These are phyloP conservation scores for Pythium graminicola DNA, from an alignment of 352 stramenopile species.

Conservation along the genomic window DNA sequence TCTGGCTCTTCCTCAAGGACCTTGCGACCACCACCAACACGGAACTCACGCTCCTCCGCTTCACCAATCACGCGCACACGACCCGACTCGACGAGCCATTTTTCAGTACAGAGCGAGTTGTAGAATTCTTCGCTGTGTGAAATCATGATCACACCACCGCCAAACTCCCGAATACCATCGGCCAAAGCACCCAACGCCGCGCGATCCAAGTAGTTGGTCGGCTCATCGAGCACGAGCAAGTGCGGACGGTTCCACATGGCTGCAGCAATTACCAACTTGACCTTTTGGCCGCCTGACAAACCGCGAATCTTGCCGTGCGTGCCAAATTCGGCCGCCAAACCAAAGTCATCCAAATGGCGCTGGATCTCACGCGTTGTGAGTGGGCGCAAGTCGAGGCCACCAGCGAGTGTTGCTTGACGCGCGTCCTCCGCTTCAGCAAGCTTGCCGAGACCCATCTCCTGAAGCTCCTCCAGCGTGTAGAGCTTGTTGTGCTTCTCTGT, in stretches of 20 bases:
- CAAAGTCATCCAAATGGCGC: constrained; percentile 71
- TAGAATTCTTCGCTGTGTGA: constrained; percentile 80
- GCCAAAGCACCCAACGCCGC: constrained; percentile 53
- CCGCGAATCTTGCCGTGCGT: constrained; percentile 76
- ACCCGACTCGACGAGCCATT: constrained; percentile 67
- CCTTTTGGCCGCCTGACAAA: constrained; percentile 74
- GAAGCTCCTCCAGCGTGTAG: constrained; percentile 59
- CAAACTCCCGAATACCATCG: constrained; percentile 65
- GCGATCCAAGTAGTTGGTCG: constrained; percentile 84
- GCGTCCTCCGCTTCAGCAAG: constrained; percentile 59
- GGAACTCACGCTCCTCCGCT: constrained; percentile 67
- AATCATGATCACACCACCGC: constrained; percentile 73
- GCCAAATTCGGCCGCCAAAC: constrained; percentile 59
- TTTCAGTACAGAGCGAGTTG: constrained; percentile 72
- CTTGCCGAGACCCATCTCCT: constrained; percentile 62
- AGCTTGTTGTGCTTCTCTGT: constrained; percentile 55
- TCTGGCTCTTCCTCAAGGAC: constrained; percentile 44
- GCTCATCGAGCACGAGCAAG: constrained; percentile 85
- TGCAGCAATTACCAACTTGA: constrained; percentile 72
- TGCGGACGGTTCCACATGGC: constrained; percentile 82
- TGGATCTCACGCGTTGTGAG: constrained; percentile 69
- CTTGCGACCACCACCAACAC: constrained; percentile 51
- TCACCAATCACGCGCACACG: constrained; percentile 61
- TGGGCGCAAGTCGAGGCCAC: constrained; percentile 49
- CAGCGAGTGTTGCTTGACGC: constrained; percentile 51